Base-by-base conservation (phyloP, 2,329 filamentous ascomycete genomes). In the Eutypa lata region DNA sequence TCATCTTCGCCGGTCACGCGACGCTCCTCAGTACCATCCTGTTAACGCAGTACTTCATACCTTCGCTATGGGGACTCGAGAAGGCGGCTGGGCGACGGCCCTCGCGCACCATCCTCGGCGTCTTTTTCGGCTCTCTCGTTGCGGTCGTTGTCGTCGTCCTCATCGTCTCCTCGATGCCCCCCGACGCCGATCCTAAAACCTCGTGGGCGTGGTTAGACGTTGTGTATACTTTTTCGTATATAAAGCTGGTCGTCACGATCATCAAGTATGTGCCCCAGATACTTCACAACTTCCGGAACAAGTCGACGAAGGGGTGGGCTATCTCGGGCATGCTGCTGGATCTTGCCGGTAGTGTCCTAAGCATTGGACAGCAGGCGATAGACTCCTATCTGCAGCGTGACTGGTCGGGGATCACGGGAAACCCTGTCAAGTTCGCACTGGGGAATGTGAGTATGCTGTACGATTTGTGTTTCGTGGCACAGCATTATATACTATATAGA, bases 211-310 rank as follows among this genome's bases (percentile, higher is more conserved):
- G 78, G 71, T 79, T 88, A 42, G 85, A 88, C 63, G 76, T 83
- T 49, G 76, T 83, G 47, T 85, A 86, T 65, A 82, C 88, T 13
- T 75, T 95, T 31, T 90, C 90, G 42, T 95, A 95, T 68, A 87
- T 96, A 67, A 99, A 99, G 74, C 78, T 99, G 33, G 71, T 92
- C 51, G 83, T 96, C 59, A 96, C 93, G 0, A 75, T 97, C 24
- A 82, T 96, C 72, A 99, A 99, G 74, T 97, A 97, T 72, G 86
- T 90, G 46, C 94, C 94, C 5, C 91, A 96, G 76, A 84, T 89
- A 37, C 78, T 88, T 64, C 79, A 88, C 61, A 97, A 97, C 75
- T 91, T 88, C 68, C 84, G 86, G 63, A 91, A 93, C 64, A 82
- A 87, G 67, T 95, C 90, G 52, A 97, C 94, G 1, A 73, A 81